A percentile compares a stretch with the other conserved stretches of the same genome.
Evolutionary conservation across 257 asterid genomes (phyloP).

Genomic region (Dorcoceras hygrometricum): DNA sequence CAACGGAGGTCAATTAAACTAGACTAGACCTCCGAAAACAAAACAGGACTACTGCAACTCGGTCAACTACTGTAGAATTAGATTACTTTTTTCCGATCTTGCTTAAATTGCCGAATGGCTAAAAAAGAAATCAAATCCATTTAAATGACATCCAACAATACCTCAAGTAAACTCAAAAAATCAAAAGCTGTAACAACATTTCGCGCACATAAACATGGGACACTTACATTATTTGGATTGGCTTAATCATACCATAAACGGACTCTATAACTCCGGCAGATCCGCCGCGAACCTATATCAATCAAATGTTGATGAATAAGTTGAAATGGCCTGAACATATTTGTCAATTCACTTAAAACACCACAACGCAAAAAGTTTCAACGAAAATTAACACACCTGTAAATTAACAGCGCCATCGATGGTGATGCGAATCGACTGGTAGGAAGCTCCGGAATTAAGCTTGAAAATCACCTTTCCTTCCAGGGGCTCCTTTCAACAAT

Average conservation of each 20-base stretch:
- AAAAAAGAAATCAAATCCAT: background rate
- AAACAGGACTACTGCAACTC: conserved; percentile 3
- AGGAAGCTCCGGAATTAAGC: conserved; percentile 53
- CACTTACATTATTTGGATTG: conserved; percentile 64
- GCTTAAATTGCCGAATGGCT: background rate
- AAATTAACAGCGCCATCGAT: conserved; percentile 65
- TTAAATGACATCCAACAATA: conserved; percentile 3
- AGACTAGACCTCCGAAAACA: background rate
- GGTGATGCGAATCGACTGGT: conserved; percentile 69
- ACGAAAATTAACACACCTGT: conserved; percentile 46
- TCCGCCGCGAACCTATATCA: conserved; percentile 80
- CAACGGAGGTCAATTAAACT: conserved; percentile 4
- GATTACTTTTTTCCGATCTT: background rate
- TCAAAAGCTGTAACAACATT: conserved; percentile 1
- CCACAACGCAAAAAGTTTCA: background rate
- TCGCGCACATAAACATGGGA: conserved; percentile 12
- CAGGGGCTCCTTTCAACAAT: conserved; percentile 47
- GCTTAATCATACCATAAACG: conserved; percentile 73
- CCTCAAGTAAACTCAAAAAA: background rate
- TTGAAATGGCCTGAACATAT: background rate
- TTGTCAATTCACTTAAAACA: background rate
- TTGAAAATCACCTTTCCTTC: conserved; percentile 61
- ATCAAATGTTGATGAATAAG: background rate
- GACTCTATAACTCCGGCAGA: conserved; percentile 88
- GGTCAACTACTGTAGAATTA: background rate